phyloP scores from a whole-genome alignment of 495 filamentous ascomycete genomes.

The Aspergillus sparsus region DNA sequence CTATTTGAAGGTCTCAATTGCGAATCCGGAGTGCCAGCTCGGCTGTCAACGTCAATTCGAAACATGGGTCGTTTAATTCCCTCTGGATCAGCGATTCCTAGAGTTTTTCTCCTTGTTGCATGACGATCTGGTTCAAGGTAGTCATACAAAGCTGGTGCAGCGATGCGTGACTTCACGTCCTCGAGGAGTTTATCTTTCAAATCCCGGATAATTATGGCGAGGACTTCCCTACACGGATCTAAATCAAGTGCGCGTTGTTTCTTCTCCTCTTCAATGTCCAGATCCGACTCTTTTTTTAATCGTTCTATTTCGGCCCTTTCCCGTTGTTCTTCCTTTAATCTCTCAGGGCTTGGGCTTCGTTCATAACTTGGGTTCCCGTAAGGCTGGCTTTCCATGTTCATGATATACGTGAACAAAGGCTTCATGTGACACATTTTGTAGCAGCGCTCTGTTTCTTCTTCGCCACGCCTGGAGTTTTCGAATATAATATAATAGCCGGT shows the following conservation, averaged over 20 bases:
- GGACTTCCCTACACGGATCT: conserved; percentile 81
- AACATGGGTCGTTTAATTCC: conserved; percentile 52
- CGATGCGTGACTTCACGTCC: conserved; percentile 82
- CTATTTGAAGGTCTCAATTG: conserved; percentile 38
- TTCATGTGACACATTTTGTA: conserved; percentile 70
- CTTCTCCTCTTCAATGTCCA: conserved; percentile 84
- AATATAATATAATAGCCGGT: conserved; percentile 92
- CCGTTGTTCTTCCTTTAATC: conserved; percentile 53
- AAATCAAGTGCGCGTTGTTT: conserved; percentile 76
- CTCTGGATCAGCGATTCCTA: conserved; percentile 73
- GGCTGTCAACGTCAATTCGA: conserved; percentile 53
- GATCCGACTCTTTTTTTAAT: conserved; percentile 67
- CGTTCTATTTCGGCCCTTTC: conserved; percentile 56
- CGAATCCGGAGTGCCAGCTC: conserved; percentile 68
- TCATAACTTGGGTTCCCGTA: conserved; percentile 69
- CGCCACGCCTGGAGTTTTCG: conserved; percentile 69
- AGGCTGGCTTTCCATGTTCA: conserved; percentile 84
- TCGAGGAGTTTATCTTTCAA: conserved; percentile 80
- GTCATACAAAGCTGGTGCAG: conserved; percentile 76
- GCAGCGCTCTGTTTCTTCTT: conserved; percentile 77
- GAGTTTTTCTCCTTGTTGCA: conserved; percentile 67
- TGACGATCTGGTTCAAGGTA: conserved; percentile 83
- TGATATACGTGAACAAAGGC: conserved; percentile 84
- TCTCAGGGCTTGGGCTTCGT: conserved; percentile 60
- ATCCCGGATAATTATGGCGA: conserved; percentile 75